Evolutionary conservation across 345 rosid species (phyloP).

Genomic region (Eucalyptus pauciflora): DNA sequence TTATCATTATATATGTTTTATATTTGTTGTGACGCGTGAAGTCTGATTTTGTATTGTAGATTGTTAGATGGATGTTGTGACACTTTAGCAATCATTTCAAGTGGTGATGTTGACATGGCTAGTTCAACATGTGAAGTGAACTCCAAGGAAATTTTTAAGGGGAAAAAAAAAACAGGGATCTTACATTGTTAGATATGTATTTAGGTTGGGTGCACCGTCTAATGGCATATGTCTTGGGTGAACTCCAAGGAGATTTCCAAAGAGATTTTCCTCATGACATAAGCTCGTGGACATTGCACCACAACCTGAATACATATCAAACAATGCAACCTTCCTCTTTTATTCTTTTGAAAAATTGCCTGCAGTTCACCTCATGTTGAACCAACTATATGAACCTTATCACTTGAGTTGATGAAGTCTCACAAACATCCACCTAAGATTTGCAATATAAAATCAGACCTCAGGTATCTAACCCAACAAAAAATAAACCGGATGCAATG

Average conservation of each 20-base stretch:
- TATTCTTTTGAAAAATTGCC: not conserved
- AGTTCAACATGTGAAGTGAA: not conserved
- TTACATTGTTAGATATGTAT: conserved; percentile 46
- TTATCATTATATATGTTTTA: not conserved
- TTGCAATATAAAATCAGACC: conserved; percentile 1
- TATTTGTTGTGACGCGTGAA: not conserved
- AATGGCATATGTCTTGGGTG: conserved; percentile 69
- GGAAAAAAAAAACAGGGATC: not conserved
- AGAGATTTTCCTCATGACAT: conserved; percentile 42
- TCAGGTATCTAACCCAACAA: no score
- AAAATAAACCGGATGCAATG: not conserved
- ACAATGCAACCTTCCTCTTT: conserved; percentile 6
- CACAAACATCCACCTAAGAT: conserved; percentile 7
- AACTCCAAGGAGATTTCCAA: conserved; percentile 11
- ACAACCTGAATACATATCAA: conserved; percentile 71
- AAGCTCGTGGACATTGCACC: conserved; percentile 80
- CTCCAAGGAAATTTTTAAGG: not conserved
- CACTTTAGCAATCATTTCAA: conserved; percentile 38
- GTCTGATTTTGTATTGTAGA: conserved; percentile 2
- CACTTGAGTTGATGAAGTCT: conserved; percentile 24
- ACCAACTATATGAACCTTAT: conserved; percentile 5
- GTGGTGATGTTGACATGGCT: conserved; percentile 14
- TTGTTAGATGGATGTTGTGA: conserved; percentile 8
- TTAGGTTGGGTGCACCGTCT: conserved; percentile 82
- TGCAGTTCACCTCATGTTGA: not conserved